Conservation (phyloP, 495 filamentous ascomycete genomes). For the Trichoderma reesei region DNA sequence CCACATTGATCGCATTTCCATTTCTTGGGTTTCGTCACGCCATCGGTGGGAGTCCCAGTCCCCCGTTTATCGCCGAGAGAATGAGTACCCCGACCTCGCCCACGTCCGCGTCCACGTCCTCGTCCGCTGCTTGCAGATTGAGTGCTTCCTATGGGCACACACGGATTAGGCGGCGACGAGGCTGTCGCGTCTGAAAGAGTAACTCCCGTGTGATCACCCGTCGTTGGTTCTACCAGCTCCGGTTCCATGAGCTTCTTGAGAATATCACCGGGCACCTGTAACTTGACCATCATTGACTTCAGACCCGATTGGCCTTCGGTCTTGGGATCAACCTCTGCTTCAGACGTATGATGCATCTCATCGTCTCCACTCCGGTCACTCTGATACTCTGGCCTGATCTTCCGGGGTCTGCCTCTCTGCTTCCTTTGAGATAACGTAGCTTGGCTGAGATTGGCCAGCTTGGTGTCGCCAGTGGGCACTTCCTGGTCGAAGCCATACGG, state of each 20-base stretch:
- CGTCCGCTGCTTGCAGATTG: neutral
- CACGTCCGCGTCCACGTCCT: constrained; percentile 11
- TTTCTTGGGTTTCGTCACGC: constrained; percentile 18
- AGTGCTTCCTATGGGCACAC: constrained; percentile 5
- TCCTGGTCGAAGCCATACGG: neutral
- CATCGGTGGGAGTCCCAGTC: neutral
- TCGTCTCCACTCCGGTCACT: neutral
- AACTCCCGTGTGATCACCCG: neutral
- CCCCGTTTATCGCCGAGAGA: constrained; percentile 13
- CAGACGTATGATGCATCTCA: neutral
- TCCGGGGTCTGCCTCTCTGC: neutral
- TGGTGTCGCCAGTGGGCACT: neutral
- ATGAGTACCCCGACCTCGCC: constrained; percentile 15
- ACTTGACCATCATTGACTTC: neutral
- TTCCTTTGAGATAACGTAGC: neutral
- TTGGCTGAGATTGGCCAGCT: neutral
- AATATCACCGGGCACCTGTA: neutral
- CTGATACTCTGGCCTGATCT: neutral
- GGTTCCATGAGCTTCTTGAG: neutral
- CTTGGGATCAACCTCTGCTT: neutral
- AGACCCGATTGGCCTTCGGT: neutral
- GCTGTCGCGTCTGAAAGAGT: neutral
- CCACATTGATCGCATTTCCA: constrained; percentile 39
- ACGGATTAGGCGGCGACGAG: neutral
- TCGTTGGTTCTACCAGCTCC: neutral